Percentiles rank a stretch among this genome's conserved stretches.
phyloP scores from a whole-genome alignment of 192 early-diverging fungal species.

The Phycomyces nitens region DNA sequence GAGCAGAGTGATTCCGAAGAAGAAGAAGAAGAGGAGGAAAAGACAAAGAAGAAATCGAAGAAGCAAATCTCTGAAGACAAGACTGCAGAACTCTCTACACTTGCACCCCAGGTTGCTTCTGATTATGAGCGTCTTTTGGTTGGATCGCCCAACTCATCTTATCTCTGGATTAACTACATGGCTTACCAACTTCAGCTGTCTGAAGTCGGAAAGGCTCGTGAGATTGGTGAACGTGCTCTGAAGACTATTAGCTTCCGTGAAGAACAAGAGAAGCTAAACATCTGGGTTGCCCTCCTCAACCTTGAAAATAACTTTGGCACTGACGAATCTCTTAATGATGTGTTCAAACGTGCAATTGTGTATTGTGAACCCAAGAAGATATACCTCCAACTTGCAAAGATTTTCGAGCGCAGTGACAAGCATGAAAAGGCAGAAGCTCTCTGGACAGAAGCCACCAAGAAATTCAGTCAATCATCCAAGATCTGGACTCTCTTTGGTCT shows the following conservation, averaged over 20 bases:
- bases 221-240: conserved; percentile 90
- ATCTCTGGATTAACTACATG: conserved; percentile 99
- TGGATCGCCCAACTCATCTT: conserved; percentile 94
- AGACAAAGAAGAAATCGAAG: conserved; percentile 52
- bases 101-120: conserved; percentile 69
- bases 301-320: conserved; percentile 95
- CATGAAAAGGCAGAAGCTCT: conserved; percentile 42
- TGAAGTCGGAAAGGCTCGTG: conserved; percentile 89
- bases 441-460: conserved; percentile 65
- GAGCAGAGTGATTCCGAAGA: conserved; percentile 22
- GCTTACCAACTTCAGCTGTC: conserved; percentile 94
- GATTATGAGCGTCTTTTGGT: conserved; percentile 94
- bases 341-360: conserved; percentile 84
- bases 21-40: conserved; percentile 30
- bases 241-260: conserved; percentile 89
- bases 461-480: conserved; percentile 87
- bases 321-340: conserved; percentile 67
- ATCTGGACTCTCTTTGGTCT: conserved; percentile 87
- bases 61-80: conserved; percentile 62
- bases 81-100: conserved; percentile 61
- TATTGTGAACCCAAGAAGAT: conserved; percentile 88
- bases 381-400: conserved; percentile 82
- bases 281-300: conserved; percentile 96
- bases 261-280: conserved; percentile 94
- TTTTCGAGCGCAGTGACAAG: conserved; percentile 88